Evolutionary conservation across 2,329 filamentous ascomycete genomes (phyloP), one percentile per base, ranked within the genome.

Genomic region (Verticillium nonalfalfae): DNA sequence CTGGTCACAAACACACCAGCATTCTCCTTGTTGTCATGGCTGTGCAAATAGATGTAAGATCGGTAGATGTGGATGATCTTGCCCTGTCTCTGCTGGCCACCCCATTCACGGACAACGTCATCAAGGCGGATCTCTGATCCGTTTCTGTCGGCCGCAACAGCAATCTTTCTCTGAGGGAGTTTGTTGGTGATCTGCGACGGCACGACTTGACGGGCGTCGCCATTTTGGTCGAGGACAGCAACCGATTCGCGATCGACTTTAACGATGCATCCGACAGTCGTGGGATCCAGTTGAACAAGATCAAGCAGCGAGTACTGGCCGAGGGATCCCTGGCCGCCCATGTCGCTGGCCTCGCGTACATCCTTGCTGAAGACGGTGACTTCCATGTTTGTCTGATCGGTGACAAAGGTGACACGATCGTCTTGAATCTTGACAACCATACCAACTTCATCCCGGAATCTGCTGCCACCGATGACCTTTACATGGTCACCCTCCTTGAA

Each of bases 331-430:
- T 93, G 88, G 15, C 91, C 93, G 65, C 93, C 93, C 68, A 93
- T 92, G 72, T 98, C 95, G 60, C 91, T 92, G 34, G 95, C 95
- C 74, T 97, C 91, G 67, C 96, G 87, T 63, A 99, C 78, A 77
- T 99, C 95, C 74, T 96, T 97, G 79, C 94, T 97, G 73, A 99
- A 99, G 38, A 99, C 95, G 0, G 93, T 97, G 68, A 99, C 93
- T 73, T 99, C 95, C 59, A 89, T 88, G 75, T 95, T 94, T 63
- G 87, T 95, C 73, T 95, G 92, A 76, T 99, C 95, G 57, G 91
- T 97, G 66, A 99, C 80, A 66, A 99, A 81, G 1, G 95, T 98
- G 62, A 99, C 93, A 45, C 91, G 88, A 73, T 99, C 95, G 63
- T 96, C 92, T 57, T 87, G 89, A 67, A 97, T 95, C 73, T 92